Percentiles rank a stretch among this genome's conserved stretches.
phyloP scores from a whole-genome alignment of 345 rosid genomes.

The Hibiscus mutabilis region DNA sequence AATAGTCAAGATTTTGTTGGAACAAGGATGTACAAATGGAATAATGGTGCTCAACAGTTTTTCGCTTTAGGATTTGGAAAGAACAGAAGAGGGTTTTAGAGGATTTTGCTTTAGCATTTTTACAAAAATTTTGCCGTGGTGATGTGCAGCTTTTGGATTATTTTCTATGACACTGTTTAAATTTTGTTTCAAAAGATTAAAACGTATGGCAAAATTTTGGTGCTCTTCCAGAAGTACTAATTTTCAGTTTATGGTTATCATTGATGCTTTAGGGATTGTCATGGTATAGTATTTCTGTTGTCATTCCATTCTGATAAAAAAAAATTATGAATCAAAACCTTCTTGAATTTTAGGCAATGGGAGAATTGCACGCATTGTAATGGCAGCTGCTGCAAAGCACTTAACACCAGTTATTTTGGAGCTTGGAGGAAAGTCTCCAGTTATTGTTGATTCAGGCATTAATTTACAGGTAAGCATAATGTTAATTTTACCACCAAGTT shows the following conservation, averaged over 20 bases:
- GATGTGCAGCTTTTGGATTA: too few relatives aligned
- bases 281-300: not conserved
- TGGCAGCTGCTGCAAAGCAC: conserved; percentile 96
- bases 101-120: not conserved
- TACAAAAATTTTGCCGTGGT: too few relatives aligned
- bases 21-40: not conserved
- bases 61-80: not conserved
- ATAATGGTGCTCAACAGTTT: not conserved
- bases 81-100: not conserved
- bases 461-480: conserved; percentile 49
- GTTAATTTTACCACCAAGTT: not conserved
- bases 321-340: not conserved
- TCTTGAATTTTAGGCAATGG: conserved; percentile 54
- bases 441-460: conserved; percentile 64
- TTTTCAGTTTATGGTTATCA: not conserved
- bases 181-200: too few relatives aligned
- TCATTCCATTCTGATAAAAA: not conserved
- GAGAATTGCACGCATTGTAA: conserved; percentile 69
- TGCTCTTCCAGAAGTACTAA: too few relatives aligned
- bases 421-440: conserved; percentile 96
- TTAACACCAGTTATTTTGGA: conserved; percentile 91
- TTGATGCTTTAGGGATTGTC: not conserved
- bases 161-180: too few relatives aligned
- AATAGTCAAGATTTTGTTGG: not conserved
- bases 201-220: too few relatives aligned